Base-by-base conservation (phyloP, 176 grass and related monocot species). In the Oryza australiensis region DNA sequence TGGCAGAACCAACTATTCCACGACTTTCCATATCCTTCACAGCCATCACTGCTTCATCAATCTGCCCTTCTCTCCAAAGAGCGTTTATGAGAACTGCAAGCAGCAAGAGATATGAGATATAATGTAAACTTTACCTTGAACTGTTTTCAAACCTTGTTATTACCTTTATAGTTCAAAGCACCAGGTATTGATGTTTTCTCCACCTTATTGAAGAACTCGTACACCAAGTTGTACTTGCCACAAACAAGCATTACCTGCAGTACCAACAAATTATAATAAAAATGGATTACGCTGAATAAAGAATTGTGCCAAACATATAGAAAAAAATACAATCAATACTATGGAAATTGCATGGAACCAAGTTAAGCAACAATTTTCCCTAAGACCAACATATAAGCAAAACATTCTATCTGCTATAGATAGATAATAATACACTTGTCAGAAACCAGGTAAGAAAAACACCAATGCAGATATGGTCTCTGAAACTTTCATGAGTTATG, bases 21-120 rank as follows among this genome's bases (percentile, higher is more conserved):
- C 83, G 90, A 77, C 67, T 89, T 92, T 98, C 95, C 95, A 98
- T 95, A 81, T 90, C 95, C 81, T 95, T 86, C 26, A 93, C 95
- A n/a, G 92, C 88, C 84, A 87, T 53, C 30, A 91, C 85, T 75
- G 95, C 95, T 82, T 91, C 90, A 68, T 95, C 88, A 57, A 79
- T 90, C 88, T 93, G 95, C 32, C 92, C 92, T 95, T 98, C 95
- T 78, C 87, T 93, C 95, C 95, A 95, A 59, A 98, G 73, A 72
- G 95, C 88, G 91, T 93, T 94, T 86, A 98, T 65, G 68, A 98
- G 88, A 77, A 95, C 95, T 98, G 84, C 34, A 81, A 74, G 53
- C 49, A 86, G 59, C 20, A 70, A 40, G 59, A 72, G 13, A 26
- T 74, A 65, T 79, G 28, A 76, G 76, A 72, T 64, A 7, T 62